phyloP scores from a whole-genome alignment of 192 early-diverging fungal species.

The Phycomyces blakesleeanus region DNA sequence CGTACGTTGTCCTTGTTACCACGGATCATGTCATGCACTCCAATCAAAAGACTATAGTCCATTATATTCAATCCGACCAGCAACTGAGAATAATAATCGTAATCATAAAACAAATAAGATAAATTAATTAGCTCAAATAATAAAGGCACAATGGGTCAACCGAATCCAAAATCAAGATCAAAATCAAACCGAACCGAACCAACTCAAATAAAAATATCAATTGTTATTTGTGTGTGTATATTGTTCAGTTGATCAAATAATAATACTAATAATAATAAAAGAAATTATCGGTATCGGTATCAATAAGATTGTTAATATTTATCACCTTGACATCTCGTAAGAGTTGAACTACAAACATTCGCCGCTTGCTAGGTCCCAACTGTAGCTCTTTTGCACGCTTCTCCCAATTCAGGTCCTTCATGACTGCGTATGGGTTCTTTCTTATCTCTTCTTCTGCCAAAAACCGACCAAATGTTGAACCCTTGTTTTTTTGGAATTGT shows the following conservation, averaged over 20 bases:
- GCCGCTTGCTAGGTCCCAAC: conserved; percentile 80
- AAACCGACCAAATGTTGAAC: conserved; percentile 86
- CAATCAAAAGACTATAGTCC: conserved; percentile 96
- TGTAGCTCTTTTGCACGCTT: conserved; percentile 68
- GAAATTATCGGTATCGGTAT: too few species aligned
- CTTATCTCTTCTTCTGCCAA: conserved; percentile 74
- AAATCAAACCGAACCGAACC: too few species aligned
- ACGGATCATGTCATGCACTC: conserved; percentile 84
- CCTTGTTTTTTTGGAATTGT: conserved; percentile 24
- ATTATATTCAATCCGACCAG: conserved; percentile 41
- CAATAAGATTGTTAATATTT: conserved; percentile 5
- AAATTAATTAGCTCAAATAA: conserved; percentile 6
- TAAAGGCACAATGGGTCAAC: too few species aligned
- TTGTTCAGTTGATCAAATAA: too few species aligned
- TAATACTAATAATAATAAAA: too few species aligned
- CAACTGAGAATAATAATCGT: conserved; percentile 41
- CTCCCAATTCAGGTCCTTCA: conserved; percentile 97
- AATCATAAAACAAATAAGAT: background rate
- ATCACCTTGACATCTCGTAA: conserved; percentile 80
- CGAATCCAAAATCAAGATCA: too few species aligned
- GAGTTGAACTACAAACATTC: conserved; percentile 80
- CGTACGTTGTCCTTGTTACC: conserved; percentile 91
- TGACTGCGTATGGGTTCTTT: conserved; percentile 79
- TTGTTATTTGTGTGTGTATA: too few species aligned
- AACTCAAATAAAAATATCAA: too few species aligned